These are phyloP conservation scores for Gnomoniopsis sp. DNA, from an alignment of 2,329 filamentous ascomycete genomes.

Conservation along the genomic window DNA sequence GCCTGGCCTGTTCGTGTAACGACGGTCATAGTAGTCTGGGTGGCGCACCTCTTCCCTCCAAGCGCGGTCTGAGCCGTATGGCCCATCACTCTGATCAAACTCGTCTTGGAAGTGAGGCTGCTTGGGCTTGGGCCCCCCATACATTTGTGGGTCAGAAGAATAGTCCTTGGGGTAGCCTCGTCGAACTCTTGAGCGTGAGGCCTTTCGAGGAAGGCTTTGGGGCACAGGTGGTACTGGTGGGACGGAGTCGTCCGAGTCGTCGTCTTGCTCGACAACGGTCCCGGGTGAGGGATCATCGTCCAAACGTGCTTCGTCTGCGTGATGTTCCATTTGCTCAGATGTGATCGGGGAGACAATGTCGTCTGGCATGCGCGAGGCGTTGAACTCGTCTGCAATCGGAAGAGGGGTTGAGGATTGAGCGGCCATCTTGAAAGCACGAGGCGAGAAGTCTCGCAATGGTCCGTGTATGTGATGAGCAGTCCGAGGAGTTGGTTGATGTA, in stretches of 20 bases:
- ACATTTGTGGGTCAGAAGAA: constrained; percentile 9
- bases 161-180: not conserved
- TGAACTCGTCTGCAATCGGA: not conserved
- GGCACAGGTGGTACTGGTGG: constrained; percentile 5
- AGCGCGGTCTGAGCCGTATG: constrained; percentile 11
- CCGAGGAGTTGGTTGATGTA: not conserved
- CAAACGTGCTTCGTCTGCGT: not conserved
- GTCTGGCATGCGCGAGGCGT: not conserved
- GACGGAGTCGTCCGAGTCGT: constrained; percentile 12
- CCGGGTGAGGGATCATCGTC: constrained; percentile 4
- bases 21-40: constrained; percentile 9
- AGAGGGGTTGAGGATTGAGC: constrained; percentile 2
- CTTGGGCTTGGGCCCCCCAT: constrained; percentile 1
- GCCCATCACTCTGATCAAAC: not conserved
- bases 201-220: constrained; percentile 1
- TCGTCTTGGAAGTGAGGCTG: constrained; percentile 9
- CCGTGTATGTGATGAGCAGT: not conserved
- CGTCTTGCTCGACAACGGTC: constrained; percentile 1
- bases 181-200: constrained; percentile 5
- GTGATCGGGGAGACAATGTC: not conserved
- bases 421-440: not conserved
- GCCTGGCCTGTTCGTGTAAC: not conserved
- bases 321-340: not conserved
- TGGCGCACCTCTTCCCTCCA: constrained; percentile 15
- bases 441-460: not conserved